These are phyloP conservation scores for Nothopassalora personata DNA, from an alignment of 2,329 filamentous ascomycete genomes.

Conservation along the genomic window DNA sequence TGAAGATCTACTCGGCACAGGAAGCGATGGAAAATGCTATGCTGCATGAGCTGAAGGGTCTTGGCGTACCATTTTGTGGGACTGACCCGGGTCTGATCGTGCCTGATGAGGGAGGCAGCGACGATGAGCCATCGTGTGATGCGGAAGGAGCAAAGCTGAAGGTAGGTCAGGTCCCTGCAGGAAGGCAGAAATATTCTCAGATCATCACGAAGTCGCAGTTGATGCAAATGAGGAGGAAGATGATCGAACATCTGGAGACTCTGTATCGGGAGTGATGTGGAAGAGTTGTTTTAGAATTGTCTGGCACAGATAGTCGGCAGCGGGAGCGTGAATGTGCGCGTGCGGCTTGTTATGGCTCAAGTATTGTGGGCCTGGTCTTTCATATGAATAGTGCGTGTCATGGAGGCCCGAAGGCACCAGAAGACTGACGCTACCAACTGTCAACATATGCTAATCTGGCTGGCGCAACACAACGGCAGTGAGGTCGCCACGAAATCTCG, in stretches of 20 bases:
- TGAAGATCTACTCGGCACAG: slow-evolving; percentile 58
- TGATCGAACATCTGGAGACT: slow-evolving; percentile 36
- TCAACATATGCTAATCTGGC: no score
- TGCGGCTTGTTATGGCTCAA: not conserved
- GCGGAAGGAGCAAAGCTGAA: not conserved
- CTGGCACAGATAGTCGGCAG: not conserved
- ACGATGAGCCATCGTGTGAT: slow-evolving; percentile 9
- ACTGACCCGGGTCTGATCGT: slow-evolving; percentile 43
- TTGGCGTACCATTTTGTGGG: slow-evolving; percentile 59
- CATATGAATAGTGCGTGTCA: no score
- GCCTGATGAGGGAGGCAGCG: slow-evolving; percentile 20
- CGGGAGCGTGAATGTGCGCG: not conserved
- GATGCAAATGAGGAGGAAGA: slow-evolving; percentile 30
- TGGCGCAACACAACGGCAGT: not conserved
- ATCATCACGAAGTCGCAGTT: slow-evolving; percentile 32
- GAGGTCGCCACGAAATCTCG: not conserved
- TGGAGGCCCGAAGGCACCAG: no score
- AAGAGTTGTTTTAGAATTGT: not conserved
- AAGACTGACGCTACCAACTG: no score
- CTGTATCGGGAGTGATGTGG: slow-evolving; percentile 34
- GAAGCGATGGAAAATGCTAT: slow-evolving; percentile 56
- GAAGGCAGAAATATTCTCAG: slow-evolving; percentile 21
- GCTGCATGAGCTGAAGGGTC: slow-evolving; percentile 48
- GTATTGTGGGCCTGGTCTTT: no score
- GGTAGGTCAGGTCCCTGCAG: not conserved